phyloP scores from a whole-genome alignment of 331 rosid species.

The Quercus tomentella region DNA sequence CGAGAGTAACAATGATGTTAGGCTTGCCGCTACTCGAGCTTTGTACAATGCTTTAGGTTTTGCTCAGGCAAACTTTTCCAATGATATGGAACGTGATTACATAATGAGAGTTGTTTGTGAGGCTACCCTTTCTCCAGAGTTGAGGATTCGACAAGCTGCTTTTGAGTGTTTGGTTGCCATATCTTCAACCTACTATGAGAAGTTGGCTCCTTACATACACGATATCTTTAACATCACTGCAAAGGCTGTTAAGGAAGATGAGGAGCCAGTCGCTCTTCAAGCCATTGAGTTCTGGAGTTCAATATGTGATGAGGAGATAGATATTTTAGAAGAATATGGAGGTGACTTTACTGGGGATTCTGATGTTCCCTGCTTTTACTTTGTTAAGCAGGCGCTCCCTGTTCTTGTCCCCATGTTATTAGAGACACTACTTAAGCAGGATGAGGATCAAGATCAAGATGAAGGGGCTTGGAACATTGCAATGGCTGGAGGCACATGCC shows the following conservation, averaged over 20 bases:
- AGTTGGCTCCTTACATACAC: slow-evolving; percentile 58
- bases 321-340: slow-evolving; percentile 71
- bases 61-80: slow-evolving; percentile 78
- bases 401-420: slow-evolving; percentile 63
- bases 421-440: slow-evolving; percentile 72
- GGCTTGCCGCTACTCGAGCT: slow-evolving; percentile 72
- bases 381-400: slow-evolving; percentile 74
- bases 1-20: slow-evolving; percentile 64
- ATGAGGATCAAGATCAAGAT: slow-evolving; percentile 82
- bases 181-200: slow-evolving; percentile 71
- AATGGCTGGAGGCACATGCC: slow-evolving; percentile 84
- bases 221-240: slow-evolving; percentile 66
- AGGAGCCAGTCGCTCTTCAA: slow-evolving; percentile 79
- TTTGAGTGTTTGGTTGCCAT: slow-evolving; percentile 79
- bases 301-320: slow-evolving; percentile 78
- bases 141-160: slow-evolving; percentile 68
- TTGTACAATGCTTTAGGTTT: slow-evolving; percentile 73
- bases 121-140: slow-evolving; percentile 63
- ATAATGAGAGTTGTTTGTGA: slow-evolving; percentile 79
- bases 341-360: slow-evolving; percentile 70
- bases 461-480: slow-evolving; percentile 91
- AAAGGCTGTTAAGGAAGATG: slow-evolving; percentile 74
- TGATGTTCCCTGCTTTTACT: slow-evolving; percentile 64
- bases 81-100: slow-evolving; percentile 76
- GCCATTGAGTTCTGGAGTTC: slow-evolving; percentile 86